Percentiles rank a stretch among this genome's conserved stretches.
phyloP scores from a whole-genome alignment of 1,139 yeast species.

The Debaryomyces robertsiae region DNA sequence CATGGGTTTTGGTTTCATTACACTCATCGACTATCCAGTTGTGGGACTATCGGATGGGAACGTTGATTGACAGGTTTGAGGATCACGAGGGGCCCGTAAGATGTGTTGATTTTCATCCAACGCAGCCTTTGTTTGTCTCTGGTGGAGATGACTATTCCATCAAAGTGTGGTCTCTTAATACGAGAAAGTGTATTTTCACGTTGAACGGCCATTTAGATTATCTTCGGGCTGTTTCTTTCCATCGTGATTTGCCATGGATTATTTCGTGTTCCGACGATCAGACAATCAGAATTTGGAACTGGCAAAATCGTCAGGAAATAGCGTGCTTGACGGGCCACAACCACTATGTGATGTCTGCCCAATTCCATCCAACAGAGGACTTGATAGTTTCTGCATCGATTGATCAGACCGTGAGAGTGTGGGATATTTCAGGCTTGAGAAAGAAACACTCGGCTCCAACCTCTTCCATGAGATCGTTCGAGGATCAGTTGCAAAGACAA shows the following conservation, averaged over 20 bases:
- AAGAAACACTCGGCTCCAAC: conserved; percentile 93
- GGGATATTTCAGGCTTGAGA: conserved; percentile 96
- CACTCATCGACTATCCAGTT: conserved; percentile 94
- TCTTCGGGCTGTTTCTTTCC: conserved; percentile 92
- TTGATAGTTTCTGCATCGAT: conserved; percentile 92
- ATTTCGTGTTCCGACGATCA: conserved; percentile 97
- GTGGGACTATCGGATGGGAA: conserved; percentile 99
- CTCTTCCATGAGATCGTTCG: conserved; percentile 56
- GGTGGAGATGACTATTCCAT: conserved; percentile 97
- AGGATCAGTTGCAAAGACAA: conserved; percentile 77
- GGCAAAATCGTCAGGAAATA: conserved; percentile 98
- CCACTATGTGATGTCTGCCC: conserved; percentile 98
- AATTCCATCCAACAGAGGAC: conserved; percentile 95
- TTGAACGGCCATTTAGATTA: conserved; percentile 93
- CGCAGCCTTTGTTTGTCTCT: conserved; percentile 94
- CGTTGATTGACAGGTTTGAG: conserved; percentile 92
- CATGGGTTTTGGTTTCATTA: conserved; percentile 94
- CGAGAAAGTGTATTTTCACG: conserved; percentile 89
- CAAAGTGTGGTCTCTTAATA: conserved; percentile 93
- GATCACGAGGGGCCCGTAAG: conserved; percentile 99
- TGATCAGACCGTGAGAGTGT: conserved; percentile 98
- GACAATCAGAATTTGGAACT: conserved; percentile 98
- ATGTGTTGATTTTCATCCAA: conserved; percentile 93
- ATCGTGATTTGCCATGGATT: conserved; percentile 96
- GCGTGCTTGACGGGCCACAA: conserved; percentile 98